Base-by-base conservation (phyloP, 1,139 yeast species). In the Hanseniaspora uvarum region DNA sequence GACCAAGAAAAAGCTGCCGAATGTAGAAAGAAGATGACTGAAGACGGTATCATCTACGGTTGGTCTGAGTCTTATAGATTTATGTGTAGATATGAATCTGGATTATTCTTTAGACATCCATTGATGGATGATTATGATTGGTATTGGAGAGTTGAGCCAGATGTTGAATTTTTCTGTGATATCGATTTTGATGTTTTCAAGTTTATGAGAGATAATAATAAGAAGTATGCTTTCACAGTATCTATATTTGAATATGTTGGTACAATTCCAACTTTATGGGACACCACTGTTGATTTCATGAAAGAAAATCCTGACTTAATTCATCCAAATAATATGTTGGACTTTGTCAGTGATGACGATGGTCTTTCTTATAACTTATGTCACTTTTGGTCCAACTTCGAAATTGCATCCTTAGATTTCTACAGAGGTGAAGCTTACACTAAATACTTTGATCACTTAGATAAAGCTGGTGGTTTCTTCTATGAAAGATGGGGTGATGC, bases 401-500 rank as follows among this genome's bases (percentile, higher is more conserved):
- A 88, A 68, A 76, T 88, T 61, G 96, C 83, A 1, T 78, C 80
- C 57, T 72, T 88, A 61, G 82, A 83, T 59, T 82, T 88, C 64
- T 86, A 86, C 83, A 71, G 95, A 61, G 70, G 79, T 11, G 73
- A 77, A 44, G 80, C 81, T 1, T 88, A 88, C 67, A 67, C 73
- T 16, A 75, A 74, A 44, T 88, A 80, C 68, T 88, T 88, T 62
- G 79, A 85, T 19, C 69, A 75, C 60, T 73, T 88, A 61, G 96
- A 88, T 66, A 64, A 72, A 57, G 74, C 82, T 0, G 96, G 96
- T 39, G 94, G 94, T 3, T 88, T 88, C 71, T 88, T 85, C 70
- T 88, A 88, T 67, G 96, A 88, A 67, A 75, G 96, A 65, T 88
- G 96, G 96, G 96, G 96, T 33, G 96, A 88, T 68, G 96, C 96